phyloP scores from a whole-genome alignment of 306 rosid species.

The Sicyos baderoa region DNA sequence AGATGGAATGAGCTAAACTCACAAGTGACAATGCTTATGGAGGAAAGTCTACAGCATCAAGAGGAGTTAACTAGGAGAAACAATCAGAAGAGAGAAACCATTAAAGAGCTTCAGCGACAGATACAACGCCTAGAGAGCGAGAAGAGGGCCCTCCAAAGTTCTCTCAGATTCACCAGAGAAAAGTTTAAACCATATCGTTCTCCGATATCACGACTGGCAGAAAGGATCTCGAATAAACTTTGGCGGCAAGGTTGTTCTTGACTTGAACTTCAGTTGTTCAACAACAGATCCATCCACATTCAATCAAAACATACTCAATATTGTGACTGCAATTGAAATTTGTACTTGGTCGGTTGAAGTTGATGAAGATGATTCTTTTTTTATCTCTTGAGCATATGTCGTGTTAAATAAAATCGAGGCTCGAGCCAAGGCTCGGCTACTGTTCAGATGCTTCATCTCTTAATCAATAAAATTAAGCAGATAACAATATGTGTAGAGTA shows the following conservation, averaged over 20 bases:
- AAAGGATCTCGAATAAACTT: constrained; percentile 25
- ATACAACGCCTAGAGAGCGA: constrained; percentile 35
- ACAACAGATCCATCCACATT: not conserved
- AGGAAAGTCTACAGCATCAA: constrained; percentile 36
- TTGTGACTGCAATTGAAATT: constrained; percentile 1
- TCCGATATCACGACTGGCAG: constrained; percentile 25
- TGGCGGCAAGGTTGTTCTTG: constrained; percentile 35
- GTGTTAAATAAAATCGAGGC: constrained; percentile 4
- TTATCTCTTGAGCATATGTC: not conserved
- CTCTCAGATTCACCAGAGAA: constrained; percentile 30
- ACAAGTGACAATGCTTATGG: constrained; percentile 36
- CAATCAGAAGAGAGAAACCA: constrained; percentile 48
- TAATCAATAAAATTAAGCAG: constrained; percentile 2
- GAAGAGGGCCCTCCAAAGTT: constrained; percentile 34
- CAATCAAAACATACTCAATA: not conserved
- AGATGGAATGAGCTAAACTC: constrained; percentile 22
- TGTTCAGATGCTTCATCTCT: not conserved
- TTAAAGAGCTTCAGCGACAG: constrained; percentile 36
- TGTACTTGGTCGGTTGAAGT: not conserved
- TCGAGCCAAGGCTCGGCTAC: not conserved
- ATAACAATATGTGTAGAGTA: not conserved
- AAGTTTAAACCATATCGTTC: constrained; percentile 26
- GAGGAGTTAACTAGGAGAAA: constrained; percentile 44
- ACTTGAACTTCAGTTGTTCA: constrained; percentile 15
- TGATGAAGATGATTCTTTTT: not conserved